These are phyloP conservation scores for Solanum ossicruentum DNA, from an alignment of 257 asterid species.

Conservation along the genomic window DNA sequence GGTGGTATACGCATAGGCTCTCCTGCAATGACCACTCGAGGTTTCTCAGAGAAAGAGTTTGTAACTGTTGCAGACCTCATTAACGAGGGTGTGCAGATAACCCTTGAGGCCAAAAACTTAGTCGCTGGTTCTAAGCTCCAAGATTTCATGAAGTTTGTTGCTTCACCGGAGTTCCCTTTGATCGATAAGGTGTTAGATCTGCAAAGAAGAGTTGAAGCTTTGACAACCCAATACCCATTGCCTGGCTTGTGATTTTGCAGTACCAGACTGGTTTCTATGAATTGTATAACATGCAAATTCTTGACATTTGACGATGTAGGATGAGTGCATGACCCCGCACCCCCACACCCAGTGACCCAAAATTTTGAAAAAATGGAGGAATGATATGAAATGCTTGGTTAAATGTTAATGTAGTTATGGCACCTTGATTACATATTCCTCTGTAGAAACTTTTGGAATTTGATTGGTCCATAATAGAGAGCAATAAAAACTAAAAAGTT, in stretches of 20 bases:
- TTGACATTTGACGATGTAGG: background rate
- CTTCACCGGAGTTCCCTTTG: constrained; percentile 66
- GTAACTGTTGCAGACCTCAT: constrained; percentile 58
- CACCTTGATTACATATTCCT: background rate
- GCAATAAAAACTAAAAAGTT: background rate
- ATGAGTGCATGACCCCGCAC: background rate
- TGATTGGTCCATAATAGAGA: background rate
- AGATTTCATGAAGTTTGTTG: constrained; percentile 64
- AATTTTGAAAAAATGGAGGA: background rate
- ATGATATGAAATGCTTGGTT: background rate
- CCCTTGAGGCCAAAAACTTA: constrained; percentile 58
- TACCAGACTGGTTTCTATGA: background rate
- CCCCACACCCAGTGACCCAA: background rate
- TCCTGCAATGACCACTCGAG: constrained; percentile 96
- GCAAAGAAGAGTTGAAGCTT: constrained; percentile 55
- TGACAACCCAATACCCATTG: constrained; percentile 66
- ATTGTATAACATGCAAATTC: background rate
- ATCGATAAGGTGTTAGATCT: constrained; percentile 36
- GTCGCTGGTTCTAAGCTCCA: constrained; percentile 64
- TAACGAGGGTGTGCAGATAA: constrained; percentile 81
- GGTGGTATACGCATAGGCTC: constrained; percentile 93
- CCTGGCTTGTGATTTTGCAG: constrained; percentile 49
- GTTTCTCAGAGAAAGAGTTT: constrained; percentile 66
- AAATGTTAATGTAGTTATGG: background rate
- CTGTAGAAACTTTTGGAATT: background rate